Percentiles rank a stretch among this genome's conserved stretches.
phyloP scores from a whole-genome alignment of 805 yeast species.

The Nakazawaea ernobii region DNA sequence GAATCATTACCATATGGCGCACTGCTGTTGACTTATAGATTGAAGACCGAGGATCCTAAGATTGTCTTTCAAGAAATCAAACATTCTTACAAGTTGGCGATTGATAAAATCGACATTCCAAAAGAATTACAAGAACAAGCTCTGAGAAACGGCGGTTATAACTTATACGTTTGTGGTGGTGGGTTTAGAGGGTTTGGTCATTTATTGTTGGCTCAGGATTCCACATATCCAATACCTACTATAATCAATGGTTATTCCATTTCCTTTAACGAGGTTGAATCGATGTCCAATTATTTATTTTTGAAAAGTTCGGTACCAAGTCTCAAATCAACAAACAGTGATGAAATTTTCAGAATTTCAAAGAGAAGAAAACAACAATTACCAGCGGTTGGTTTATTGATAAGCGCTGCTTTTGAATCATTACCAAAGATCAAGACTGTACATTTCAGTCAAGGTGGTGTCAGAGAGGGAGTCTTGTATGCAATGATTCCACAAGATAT shows the following conservation, averaged over 20 bases:
- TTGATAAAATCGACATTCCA: conserved; percentile 49
- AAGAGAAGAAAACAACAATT: conserved; percentile 60
- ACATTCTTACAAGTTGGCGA: conserved; percentile 43
- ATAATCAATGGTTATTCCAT: conserved; percentile 67
- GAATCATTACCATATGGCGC: conserved; percentile 72
- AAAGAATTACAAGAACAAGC: conserved; percentile 44
- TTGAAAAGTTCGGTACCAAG: conserved; percentile 44
- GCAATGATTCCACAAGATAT: conserved; percentile 53
- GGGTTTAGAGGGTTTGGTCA: conserved; percentile 70
- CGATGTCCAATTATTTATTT: conserved; percentile 45
- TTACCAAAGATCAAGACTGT: conserved; percentile 56
- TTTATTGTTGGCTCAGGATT: conserved; percentile 41
- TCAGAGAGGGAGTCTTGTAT: conserved; percentile 69
- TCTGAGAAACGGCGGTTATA: conserved; percentile 50
- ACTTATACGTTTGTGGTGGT: conserved; percentile 67
- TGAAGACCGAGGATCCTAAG: conserved; percentile 44
- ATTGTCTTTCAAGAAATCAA: conserved; percentile 48
- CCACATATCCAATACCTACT: conserved; percentile 62
- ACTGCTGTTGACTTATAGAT: conserved; percentile 54
- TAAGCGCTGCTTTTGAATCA: conserved; percentile 57
- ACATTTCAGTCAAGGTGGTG: conserved; percentile 72
- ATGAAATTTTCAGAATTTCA: conserved; percentile 56
- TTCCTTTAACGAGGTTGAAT: conserved; percentile 44
- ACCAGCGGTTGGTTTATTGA: conserved; percentile 62
- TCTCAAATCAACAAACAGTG: conserved; percentile 21